These are phyloP conservation scores for Alternaria infectoria DNA, from an alignment of 2,329 filamentous ascomycete genomes.

Conservation along the genomic window DNA sequence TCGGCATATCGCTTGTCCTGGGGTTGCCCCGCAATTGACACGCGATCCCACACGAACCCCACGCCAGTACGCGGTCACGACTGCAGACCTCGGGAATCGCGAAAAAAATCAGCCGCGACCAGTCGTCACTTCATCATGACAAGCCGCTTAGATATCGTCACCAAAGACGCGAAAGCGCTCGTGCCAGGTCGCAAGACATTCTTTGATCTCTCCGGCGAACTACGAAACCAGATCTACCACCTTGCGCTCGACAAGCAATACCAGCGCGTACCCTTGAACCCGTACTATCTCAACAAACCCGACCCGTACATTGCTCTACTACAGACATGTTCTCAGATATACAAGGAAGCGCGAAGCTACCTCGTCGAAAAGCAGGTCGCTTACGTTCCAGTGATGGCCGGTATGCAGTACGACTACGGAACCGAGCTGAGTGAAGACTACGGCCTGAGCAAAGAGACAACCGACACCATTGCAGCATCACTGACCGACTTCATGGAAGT, in stretches of 20 bases:
- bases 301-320: not conserved
- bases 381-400: conserved; percentile 4
- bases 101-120: not conserved
- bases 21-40: not conserved
- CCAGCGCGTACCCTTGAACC: not conserved
- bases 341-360: conserved; percentile 3
- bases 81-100: not conserved
- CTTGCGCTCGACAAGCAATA: not conserved
- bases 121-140: not conserved
- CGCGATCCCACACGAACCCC: not conserved
- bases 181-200: not conserved
- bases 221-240: conserved; percentile 3
- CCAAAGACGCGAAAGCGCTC: not conserved
- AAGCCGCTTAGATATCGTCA: not conserved
- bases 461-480: conserved; percentile 2
- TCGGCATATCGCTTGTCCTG: not conserved
- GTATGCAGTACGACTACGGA: conserved; percentile 1
- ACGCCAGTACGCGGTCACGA: not conserved
- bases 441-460: not conserved
- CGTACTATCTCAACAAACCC: not conserved
- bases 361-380: not conserved
- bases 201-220: conserved; percentile 4
- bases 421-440: not conserved
- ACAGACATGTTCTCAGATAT: not conserved
- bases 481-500: conserved; percentile 1